A percentile compares a stretch with the other conserved stretches of the same genome.
These are phyloP conservation scores for Psilocybe subaeruginosa DNA, from an alignment of 768 basidiomycete genomes.

Conservation along the genomic window DNA sequence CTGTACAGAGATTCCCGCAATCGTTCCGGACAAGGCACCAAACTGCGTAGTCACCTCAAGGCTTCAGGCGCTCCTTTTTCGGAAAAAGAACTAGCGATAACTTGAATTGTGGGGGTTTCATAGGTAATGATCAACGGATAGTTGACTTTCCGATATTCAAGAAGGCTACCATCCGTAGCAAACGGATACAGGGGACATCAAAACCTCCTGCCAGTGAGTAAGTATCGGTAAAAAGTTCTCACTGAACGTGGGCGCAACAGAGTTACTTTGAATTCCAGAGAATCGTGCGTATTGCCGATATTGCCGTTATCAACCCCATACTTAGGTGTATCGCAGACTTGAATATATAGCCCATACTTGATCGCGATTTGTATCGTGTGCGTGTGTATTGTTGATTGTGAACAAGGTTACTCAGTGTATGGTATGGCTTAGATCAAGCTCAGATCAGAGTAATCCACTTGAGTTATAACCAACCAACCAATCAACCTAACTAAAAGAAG, in stretches of 20 bases:
- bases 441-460: too few species aligned
- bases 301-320: too few species aligned
- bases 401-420: background rate
- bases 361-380: too few species aligned
- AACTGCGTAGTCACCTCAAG: background rate
- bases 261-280: too few species aligned
- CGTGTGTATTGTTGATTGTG: background rate
- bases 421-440: too few species aligned
- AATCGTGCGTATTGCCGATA: too few species aligned
- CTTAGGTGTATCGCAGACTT: too few species aligned
- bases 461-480: too few species aligned
- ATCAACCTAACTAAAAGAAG: background rate
- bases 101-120: background rate
- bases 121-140: background rate
- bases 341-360: too few species aligned
- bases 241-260: background rate
- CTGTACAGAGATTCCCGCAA: background rate
- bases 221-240: background rate
- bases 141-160: slow-evolving; percentile 2
- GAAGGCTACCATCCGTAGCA: background rate
- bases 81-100: background rate
- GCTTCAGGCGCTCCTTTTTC: background rate
- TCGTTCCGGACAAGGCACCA: too few species aligned
- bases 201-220: background rate
- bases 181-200: background rate